Percentiles rank a stretch among this genome's conserved stretches.
These are phyloP conservation scores for Yamadazyma trypodendri DNA, from an alignment of 1,139 yeast genomes.

Conservation along the genomic window DNA sequence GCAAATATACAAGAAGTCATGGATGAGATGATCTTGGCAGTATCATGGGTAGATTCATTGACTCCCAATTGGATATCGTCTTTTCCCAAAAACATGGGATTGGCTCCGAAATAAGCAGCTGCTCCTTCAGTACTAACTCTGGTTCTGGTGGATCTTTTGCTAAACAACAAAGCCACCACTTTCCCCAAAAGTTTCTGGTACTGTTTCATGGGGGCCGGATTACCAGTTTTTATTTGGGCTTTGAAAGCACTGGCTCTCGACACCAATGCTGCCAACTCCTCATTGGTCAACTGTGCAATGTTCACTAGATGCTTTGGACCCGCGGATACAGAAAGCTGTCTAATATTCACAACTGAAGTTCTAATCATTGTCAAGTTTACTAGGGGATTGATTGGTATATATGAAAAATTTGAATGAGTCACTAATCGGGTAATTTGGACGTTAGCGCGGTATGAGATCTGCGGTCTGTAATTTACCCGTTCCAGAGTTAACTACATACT, in stretches of 20 bases:
- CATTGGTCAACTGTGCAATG: constrained; percentile 69
- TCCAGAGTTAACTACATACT: background rate
- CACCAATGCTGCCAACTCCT: constrained; percentile 68
- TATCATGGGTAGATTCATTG: constrained; percentile 85
- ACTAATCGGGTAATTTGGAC: constrained; percentile 12
- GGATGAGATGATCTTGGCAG: constrained; percentile 84
- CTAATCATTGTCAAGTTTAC: constrained; percentile 6
- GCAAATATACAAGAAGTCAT: constrained; percentile 96
- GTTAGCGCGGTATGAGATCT: constrained; percentile 25
- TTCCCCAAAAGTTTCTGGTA: constrained; percentile 70
- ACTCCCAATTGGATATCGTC: constrained; percentile 96
- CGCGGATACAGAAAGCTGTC: constrained; percentile 13
- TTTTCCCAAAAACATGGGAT: constrained; percentile 93
- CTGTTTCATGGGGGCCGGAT: constrained; percentile 43
- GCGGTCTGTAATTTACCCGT: constrained; percentile 6
- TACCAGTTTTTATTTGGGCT: constrained; percentile 51
- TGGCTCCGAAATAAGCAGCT: constrained; percentile 88
- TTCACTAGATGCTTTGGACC: constrained; percentile 68
- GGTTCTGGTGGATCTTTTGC: constrained; percentile 93
- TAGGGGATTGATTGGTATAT: background rate
- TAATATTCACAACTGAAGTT: constrained; percentile 6
- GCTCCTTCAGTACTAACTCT: constrained; percentile 96
- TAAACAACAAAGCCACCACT: constrained; percentile 77
- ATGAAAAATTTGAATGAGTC: constrained; percentile 18
- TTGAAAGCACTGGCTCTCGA: constrained; percentile 66